These are phyloP conservation scores for Thalassiosira sp. DNA, from an alignment of 352 stramenopile species.

Conservation along the genomic window DNA sequence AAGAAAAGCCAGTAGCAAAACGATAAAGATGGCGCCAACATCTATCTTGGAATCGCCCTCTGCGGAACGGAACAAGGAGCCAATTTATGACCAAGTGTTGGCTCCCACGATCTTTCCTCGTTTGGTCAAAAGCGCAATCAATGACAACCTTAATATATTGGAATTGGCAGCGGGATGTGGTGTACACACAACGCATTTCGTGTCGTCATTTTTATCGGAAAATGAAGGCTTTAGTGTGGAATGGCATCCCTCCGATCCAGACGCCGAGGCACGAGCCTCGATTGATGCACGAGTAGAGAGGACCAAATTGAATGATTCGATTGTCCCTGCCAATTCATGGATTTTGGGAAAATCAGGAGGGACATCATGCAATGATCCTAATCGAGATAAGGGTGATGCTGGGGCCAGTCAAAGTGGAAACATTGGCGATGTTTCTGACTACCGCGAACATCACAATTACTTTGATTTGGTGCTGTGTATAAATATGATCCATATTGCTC, in stretches of 20 bases:
- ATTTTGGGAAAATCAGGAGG: slow-evolving; percentile 25
- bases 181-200: slow-evolving; percentile 62
- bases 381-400: slow-evolving; percentile 17
- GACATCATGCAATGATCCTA: slow-evolving; percentile 19
- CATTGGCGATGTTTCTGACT: slow-evolving; percentile 7
- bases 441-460: slow-evolving; percentile 15
- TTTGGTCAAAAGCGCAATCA: slow-evolving; percentile 16
- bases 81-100: slow-evolving; percentile 65
- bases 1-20: not conserved
- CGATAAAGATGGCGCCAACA: not conserved
- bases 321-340: slow-evolving; percentile 18
- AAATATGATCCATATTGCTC: slow-evolving; percentile 83
- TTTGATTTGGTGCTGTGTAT: slow-evolving; percentile 74
- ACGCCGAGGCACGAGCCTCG: slow-evolving; percentile 16
- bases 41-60: slow-evolving; percentile 69
- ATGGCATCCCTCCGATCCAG: slow-evolving; percentile 47
- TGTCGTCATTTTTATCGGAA: not conserved
- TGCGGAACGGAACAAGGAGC: slow-evolving; percentile 73
- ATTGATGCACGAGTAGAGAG: slow-evolving; percentile 35
- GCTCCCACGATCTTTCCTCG: slow-evolving; percentile 47
- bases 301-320: not conserved
- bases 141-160: slow-evolving; percentile 43
- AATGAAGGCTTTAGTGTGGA: slow-evolving; percentile 14
- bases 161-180: slow-evolving; percentile 72
- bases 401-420: slow-evolving; percentile 19